Evolutionary conservation across 441 rosid species (phyloP), one percentile per base, ranked within the genome.

Genomic region (Capsella rubella): DNA sequence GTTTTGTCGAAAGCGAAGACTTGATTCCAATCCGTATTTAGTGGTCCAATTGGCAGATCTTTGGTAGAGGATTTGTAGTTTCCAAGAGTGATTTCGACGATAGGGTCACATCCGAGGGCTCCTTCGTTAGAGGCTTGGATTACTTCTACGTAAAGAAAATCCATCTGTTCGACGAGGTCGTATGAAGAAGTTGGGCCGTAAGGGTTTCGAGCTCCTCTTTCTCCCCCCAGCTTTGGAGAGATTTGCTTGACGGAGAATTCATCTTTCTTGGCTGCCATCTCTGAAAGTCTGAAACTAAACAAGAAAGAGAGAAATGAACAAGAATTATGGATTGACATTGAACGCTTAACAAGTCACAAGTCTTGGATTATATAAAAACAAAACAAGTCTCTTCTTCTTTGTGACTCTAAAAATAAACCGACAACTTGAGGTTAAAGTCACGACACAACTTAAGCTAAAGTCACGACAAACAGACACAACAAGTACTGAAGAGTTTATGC

Each of bases 121-220:
- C 1, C 2, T 34, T 8, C 14, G 21, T 42, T 15, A 5, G 3
- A 42, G 55, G 43, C 46, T 54, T 47, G 28, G 46, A 6, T 76
- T 39, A 76, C 39, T 47, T 76, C 47, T 31, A 76, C 31, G 66
- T 69, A 76, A 55, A 76, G 75, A 65, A 70, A 69, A 59, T 76
- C 71, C 79, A 76, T 76, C 12, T 76, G 75, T 29, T 76, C 75
- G 15, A 70, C 71, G 39, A 69, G 71, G 54, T 70, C 79, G n/a
- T 69, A 32, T 47, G 75, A 69, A 55, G 79, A 70, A 56, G 71
- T 69, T 76, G 53, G 79, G 2, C 74, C 70, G 0, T 29, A 15
- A 37, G 39, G 57, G 21, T 62, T 62, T 18, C 71, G 43, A 16
- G 42, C 42, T 69, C 71, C 79, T 63, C 66, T 76, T 47, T 63